Percentiles rank a stretch among this genome's conserved stretches.
Conservation (phyloP, 73 alveolate genomes). For the Tetrahymena elliotti region DNA sequence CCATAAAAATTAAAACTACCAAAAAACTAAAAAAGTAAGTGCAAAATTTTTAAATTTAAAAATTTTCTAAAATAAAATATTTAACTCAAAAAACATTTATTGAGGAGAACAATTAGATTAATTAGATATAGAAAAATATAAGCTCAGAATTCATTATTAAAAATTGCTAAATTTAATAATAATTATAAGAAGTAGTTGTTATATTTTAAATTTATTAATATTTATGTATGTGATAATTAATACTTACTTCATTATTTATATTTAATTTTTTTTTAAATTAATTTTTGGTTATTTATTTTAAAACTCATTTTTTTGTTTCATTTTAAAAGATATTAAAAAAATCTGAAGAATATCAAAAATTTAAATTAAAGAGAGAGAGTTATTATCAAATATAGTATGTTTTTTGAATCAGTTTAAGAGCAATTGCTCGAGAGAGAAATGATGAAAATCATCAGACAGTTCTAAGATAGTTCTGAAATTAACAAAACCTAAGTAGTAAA, state of each 20-base stretch:
- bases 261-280: too few relatives aligned
- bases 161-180: too few relatives aligned
- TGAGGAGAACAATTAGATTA: too few relatives aligned
- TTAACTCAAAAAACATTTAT: too few relatives aligned
- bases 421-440: background rate
- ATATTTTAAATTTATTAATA: too few relatives aligned
- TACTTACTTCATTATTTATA: too few relatives aligned
- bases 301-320: background rate
- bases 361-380: background rate
- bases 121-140: background rate
- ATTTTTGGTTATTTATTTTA: background rate
- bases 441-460: background rate
- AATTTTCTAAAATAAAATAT: too few relatives aligned
- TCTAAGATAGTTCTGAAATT: background rate
- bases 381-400: background rate
- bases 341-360: background rate
- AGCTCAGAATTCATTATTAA: background rate
- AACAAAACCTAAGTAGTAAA: background rate
- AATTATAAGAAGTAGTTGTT: background rate
- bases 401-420: background rate
- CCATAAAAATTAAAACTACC: background rate
- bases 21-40: background rate
- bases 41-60: background rate
- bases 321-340: background rate
- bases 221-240: too few relatives aligned